Evolutionary conservation across 2,329 filamentous ascomycete species (phyloP), one percentile per base, ranked within the genome.

Genomic region (Phialocephala subalpina): DNA sequence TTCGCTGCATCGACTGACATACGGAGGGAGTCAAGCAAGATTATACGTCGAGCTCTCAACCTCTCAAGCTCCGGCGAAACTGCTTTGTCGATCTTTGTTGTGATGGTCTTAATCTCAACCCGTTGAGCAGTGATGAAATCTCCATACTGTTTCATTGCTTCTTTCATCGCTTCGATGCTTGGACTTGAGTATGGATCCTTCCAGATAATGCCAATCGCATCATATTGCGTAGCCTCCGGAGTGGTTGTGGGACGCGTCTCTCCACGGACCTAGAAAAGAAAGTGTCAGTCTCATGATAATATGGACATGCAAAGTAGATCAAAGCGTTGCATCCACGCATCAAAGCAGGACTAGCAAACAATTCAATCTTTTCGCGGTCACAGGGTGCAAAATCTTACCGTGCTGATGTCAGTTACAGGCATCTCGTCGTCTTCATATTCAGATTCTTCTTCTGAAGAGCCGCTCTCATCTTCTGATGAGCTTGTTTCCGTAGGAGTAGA

Each of bases 1-100:
- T 86, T 80, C 1, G 84, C 85, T 12, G 84, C 81, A 67, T 88
- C 82, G 56, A 88, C 78, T 1, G 84, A 83, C 60, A 81, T 77
- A 68, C 81, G 82, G 5, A 89, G 78, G 4, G 82, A 78, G 45
- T 84, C 80, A 65, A 83, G 82, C 69, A 83, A 83, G 60, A 77
- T 73, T 2, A 81, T 79, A 6, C 83, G 78, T 9, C 78, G 77
- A 8, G 78, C 75, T 68, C 81, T 83, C 18, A 83, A 72, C 52
- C 74, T 77, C 3, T 76, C 72, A 35, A 82, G 65, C 20, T 77
- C 72, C n/a, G 66, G 65, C 25, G 71, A 64, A 25, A 69, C 59
- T 45, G 72, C 70, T 57, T 70, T 73, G 36, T 74, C 72, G n/a
- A 69, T 71, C 47, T 76, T 67, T 42, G 71, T 66, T 9, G 73